Evolutionary conservation across 2,329 filamentous ascomycete species (phyloP).

Genomic region (Orbilia blumenaviensis): DNA sequence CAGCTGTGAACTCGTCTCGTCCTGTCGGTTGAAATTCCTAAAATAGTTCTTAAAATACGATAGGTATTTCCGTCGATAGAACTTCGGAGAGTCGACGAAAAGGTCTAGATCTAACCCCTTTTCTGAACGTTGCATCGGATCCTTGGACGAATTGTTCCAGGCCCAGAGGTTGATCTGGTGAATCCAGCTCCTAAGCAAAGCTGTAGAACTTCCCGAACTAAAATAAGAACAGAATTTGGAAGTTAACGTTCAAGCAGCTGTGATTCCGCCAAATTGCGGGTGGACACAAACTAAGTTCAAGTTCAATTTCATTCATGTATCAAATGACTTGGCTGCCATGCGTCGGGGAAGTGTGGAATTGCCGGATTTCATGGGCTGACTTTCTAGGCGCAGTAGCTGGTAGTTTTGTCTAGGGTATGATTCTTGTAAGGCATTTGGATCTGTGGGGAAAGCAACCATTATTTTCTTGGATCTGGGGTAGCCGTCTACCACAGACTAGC

Average conservation of each 20-base stretch:
- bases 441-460: slow-evolving; percentile 48
- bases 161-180: background rate
- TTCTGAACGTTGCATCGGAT: background rate
- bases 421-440: slow-evolving; percentile 43
- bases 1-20: background rate
- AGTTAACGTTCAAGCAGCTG: background rate
- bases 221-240: background rate
- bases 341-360: slow-evolving; percentile 32
- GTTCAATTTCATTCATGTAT: slow-evolving; percentile 14
- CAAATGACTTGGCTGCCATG: slow-evolving; percentile 39
- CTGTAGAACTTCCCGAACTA: background rate
- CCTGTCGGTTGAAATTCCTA: slow-evolving; percentile 8
- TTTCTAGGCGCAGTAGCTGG: slow-evolving; percentile 14
- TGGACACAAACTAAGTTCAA: slow-evolving; percentile 18
- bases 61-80: background rate
- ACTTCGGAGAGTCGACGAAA: background rate
- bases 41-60: slow-evolving; percentile 27
- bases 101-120: slow-evolving; percentile 1
- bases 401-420: slow-evolving; percentile 11
- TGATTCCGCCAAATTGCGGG: slow-evolving; percentile 20
- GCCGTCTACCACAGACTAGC: slow-evolving; percentile 17
- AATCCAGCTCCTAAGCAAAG: background rate
- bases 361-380: slow-evolving; percentile 18
- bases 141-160: background rate
- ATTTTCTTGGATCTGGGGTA: slow-evolving; percentile 52